Percentiles rank a stretch among this genome's conserved stretches.
Conservation (phyloP, 179 eudicot species). For the Monotropa hypopitys region DNA sequence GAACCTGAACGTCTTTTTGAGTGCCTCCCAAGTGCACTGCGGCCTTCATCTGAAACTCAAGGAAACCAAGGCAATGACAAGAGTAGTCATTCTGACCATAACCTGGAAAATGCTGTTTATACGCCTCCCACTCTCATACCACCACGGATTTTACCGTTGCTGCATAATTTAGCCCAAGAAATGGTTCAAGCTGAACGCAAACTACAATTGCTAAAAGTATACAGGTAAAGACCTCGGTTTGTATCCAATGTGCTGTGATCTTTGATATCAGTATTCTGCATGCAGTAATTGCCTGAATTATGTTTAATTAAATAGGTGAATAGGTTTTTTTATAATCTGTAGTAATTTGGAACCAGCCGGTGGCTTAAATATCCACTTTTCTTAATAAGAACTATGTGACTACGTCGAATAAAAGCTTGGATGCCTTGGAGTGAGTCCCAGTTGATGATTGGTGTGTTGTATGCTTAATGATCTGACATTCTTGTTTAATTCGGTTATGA, state of each 20-base stretch:
- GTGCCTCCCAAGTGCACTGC: conserved; percentile 77
- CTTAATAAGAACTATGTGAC: neutral
- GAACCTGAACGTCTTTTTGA: conserved; percentile 95
- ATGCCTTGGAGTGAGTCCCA: neutral
- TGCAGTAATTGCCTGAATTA: neutral
- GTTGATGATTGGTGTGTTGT: neutral
- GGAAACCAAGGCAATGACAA: conserved; percentile 39
- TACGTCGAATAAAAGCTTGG: neutral
- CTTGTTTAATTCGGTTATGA: neutral
- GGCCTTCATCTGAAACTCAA: conserved; percentile 75
- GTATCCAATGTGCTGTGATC: neutral
- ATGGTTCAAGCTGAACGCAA: conserved; percentile 89
- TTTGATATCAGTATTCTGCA: conserved; percentile 1
- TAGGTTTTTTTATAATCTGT: neutral
- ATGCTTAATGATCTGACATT: neutral
- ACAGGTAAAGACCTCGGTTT: conserved; percentile 41
- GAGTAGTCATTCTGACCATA: conserved; percentile 36
- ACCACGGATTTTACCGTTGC: conserved; percentile 73
- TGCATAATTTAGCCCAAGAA: conserved; percentile 83
- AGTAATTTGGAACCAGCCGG: neutral
- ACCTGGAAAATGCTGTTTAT: conserved; percentile 61
- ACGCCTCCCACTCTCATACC: conserved; percentile 81
- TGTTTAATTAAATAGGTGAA: neutral
- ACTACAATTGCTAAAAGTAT: conserved; percentile 72
- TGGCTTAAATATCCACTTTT: neutral